Conservation (phyloP, 176 grass and related monocot genomes). For the Triticum urartu region DNA sequence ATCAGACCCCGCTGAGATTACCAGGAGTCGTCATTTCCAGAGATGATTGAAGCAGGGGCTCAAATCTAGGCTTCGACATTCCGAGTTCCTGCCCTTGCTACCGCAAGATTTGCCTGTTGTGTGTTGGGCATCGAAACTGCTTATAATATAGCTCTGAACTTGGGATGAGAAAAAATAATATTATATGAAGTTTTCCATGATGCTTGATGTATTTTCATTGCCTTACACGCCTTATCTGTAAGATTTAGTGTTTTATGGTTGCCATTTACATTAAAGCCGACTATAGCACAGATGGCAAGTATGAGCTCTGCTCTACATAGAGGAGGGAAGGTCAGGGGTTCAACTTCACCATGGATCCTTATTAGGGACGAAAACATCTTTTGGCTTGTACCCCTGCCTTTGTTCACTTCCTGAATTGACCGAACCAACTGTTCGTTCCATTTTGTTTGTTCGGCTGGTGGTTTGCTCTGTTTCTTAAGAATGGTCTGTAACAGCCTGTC, state of each 20-base stretch:
- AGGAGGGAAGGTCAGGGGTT: not conserved
- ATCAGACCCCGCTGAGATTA: not conserved
- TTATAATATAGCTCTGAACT: not conserved
- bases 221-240: not conserved
- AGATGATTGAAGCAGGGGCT: not conserved
- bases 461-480: not conserved
- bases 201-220: not conserved
- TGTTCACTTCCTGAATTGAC: not conserved
- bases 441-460: not conserved
- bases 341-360: not conserved
- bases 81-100: not conserved
- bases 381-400: not conserved
- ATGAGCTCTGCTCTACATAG: not conserved
- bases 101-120: not conserved
- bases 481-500: not conserved
- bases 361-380: not conserved
- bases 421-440: not conserved
- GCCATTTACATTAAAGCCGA: not conserved
- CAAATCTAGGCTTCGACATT: not conserved
- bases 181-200: too few species aligned
- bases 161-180: not conserved
- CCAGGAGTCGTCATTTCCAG: not conserved
- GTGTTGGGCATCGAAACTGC: not conserved
- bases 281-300: not conserved
- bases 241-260: not conserved